These are phyloP conservation scores for Lentithecium fluviatile DNA, from an alignment of 495 filamentous ascomycete species.

Conservation along the genomic window DNA sequence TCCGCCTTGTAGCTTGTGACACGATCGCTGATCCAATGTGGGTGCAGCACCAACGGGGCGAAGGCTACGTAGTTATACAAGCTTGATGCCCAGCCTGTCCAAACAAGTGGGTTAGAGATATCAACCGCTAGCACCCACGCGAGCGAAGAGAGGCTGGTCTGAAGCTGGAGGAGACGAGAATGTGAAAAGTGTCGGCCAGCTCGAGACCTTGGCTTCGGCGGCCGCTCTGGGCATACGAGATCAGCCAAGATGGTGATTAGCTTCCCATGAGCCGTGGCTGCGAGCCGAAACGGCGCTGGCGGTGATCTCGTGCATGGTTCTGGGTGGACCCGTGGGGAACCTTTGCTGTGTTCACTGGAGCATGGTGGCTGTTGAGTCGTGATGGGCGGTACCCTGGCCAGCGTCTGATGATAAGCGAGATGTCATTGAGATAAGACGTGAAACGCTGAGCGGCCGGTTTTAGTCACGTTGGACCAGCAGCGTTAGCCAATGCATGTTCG, in stretches of 20 bases:
- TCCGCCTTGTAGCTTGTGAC: neutral
- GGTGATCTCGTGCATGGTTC: conserved; percentile 14
- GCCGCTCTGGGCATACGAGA: neutral
- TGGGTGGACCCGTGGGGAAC: conserved; percentile 15
- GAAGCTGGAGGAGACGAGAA: conserved; percentile 10
- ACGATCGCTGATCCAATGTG: neutral
- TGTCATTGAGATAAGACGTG: conserved; percentile 26
- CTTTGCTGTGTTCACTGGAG: neutral
- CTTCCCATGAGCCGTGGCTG: conserved; percentile 17
- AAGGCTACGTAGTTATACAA: conserved; percentile 19
- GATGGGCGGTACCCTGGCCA: conserved; percentile 17
- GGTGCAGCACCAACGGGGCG: neutral
- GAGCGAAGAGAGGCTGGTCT: neutral
- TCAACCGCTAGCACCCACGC: conserved; percentile 12
- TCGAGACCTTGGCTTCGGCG: neutral
- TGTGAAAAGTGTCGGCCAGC: neutral
- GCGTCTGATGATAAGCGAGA: conserved; percentile 26
- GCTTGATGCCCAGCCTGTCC: conserved; percentile 12
- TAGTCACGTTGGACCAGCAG: conserved; percentile 21
- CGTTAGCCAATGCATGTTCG: too few species aligned
- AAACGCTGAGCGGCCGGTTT: conserved; percentile 27
- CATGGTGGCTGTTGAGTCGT: conserved; percentile 5
- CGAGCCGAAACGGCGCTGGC: conserved; percentile 16
- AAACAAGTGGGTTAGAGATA: neutral
- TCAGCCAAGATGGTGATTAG: neutral